These are phyloP conservation scores for Aegle marmelos DNA, from an alignment of 345 rosid genomes.

Conservation along the genomic window DNA sequence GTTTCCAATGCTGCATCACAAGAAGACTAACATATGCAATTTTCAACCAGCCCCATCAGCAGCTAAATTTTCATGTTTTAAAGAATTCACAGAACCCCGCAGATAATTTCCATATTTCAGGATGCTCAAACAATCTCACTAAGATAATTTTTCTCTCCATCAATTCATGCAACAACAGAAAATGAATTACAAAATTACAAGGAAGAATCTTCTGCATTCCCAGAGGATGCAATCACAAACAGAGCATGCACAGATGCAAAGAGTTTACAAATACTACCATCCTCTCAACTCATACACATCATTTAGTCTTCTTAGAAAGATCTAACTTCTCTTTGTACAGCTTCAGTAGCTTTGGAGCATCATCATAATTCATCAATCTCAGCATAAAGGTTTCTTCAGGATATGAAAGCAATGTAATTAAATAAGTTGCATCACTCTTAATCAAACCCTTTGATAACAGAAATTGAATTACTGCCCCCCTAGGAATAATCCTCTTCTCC, in stretches of 20 bases:
- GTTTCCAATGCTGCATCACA: background rate
- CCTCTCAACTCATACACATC: background rate
- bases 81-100: background rate
- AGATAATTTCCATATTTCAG: no score
- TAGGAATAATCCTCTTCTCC: conserved; percentile 33
- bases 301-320: background rate
- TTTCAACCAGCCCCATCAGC: background rate
- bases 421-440: background rate
- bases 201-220: no score
- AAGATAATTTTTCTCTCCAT: background rate
- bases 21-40: background rate
- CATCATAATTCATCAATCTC: conserved; percentile 17
- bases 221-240: no score
- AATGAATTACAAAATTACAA: no score
- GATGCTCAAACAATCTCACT: background rate
- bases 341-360: conserved; percentile 15
- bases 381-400: conserved; percentile 16
- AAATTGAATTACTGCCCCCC: conserved; percentile 23
- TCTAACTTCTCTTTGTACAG: conserved; percentile 8
- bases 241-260: background rate
- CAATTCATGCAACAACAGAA: no score
- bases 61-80: background rate
- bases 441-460: conserved; percentile 26
- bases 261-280: background rate
- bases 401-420: background rate